Evolutionary conservation across 2,329 filamentous ascomycete genomes (phyloP).

Genomic region (Penicillium sclerotigenum): DNA sequence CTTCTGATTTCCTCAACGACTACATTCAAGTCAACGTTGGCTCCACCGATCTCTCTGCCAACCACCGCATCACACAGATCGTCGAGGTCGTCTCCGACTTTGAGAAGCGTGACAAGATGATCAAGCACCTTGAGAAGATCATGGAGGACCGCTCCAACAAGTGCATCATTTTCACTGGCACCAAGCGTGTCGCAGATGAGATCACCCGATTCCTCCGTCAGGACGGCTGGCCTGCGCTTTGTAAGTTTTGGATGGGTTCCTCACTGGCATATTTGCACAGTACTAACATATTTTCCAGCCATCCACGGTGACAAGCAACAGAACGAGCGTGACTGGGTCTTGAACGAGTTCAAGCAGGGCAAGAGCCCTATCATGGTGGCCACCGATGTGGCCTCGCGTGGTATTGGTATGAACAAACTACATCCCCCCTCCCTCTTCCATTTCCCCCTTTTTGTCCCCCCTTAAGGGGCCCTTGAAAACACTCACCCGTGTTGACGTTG

Average conservation of each 20-base stretch:
- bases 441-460: conserved; percentile 31
- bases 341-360: conserved; percentile 99
- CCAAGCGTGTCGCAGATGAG: conserved; percentile 91
- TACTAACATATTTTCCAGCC: conserved; percentile 55
- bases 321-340: conserved; percentile 98
- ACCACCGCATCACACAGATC: conserved; percentile 96
- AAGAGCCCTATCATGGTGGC: conserved; percentile 99
- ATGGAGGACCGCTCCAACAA: conserved; percentile 98
- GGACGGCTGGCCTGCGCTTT: conserved; percentile 95
- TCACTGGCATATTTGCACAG: neutral
- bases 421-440: conserved; percentile 44
- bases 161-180: conserved; percentile 83
- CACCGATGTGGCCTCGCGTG: conserved; percentile 98
- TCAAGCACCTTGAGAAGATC: conserved; percentile 94
- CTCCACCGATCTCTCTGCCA: conserved; percentile 91
- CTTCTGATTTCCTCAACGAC: conserved; percentile 84
- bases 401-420: conserved; percentile 95
- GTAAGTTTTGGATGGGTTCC: conserved; percentile 53
- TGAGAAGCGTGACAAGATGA: conserved; percentile 97
- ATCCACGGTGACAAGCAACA: conserved; percentile 99
- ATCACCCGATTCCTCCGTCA: conserved; percentile 97
- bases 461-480: conserved; percentile 34
- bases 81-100: conserved; percentile 95
- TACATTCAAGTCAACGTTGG: conserved; percentile 99
- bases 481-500: conserved; percentile 51